Evolutionary conservation across 164 flowering plant species (phyloP), one percentile per base, ranked within the genome.

Genomic region (Annona squamosa): DNA sequence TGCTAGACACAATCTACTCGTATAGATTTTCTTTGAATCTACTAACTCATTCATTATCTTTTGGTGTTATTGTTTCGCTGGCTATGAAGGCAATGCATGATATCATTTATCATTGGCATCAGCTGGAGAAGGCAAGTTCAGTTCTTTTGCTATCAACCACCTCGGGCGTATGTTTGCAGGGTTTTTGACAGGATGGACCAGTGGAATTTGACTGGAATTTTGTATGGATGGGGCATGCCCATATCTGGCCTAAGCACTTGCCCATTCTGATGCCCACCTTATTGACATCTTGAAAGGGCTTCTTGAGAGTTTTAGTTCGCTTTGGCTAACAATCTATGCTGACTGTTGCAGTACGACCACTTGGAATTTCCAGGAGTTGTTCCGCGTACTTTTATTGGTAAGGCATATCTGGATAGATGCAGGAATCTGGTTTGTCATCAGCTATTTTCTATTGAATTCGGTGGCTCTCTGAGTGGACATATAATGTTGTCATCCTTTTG

Each of bases 301-400:
- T 4, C 69, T 17, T 6, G 44, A 41, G 19, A 37, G 17, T 42
- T 0, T 4, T 65, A 4, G 67, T 45, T 62, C 9, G 4, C 66
- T 6, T 52, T 63, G 42, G 66, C 66, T 63, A 63, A 63, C 66
- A 19, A 52, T 63, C 18, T 5, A 17, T 18, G 7, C 26, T 63
- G 42, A 37, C 47, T 65, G 45, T 65, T 9, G 5, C 83, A 96
- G 97, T 96, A 93, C 83, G 97, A 96, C 84, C 99, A 96, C 82
- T 82, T 91, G 89, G 94, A 96, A 80, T 96, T 96, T 76, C 97
- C 97, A 19, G 99, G 99, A 79, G 98, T 92, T 46, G 98, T 93
- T 78, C 97, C 99, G 73, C 97, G 98, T 70, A 92, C 97, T 48
- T 93, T 96, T 73, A 82, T 93, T 64, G 99, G 98, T 93, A 79